Base-by-base conservation (phyloP, 495 filamentous ascomycete genomes). In the Penicillium malachiteum region DNA sequence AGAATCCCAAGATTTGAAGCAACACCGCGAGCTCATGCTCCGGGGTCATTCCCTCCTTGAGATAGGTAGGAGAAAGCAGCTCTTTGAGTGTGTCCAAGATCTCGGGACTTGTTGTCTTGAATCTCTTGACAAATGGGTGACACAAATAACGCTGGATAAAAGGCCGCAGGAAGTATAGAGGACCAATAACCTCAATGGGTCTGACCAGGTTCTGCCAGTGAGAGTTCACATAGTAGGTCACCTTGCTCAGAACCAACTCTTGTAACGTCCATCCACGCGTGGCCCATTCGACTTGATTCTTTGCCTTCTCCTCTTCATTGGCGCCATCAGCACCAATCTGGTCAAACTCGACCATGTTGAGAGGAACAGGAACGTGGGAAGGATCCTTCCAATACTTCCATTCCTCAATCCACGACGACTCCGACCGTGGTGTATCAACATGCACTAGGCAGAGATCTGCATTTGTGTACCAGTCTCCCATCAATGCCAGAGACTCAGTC, bases 401-500 rank as follows among this genome's bases (percentile, higher is more conserved):
- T 37, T 70, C 67, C 42, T 50, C 26, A 34, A 63, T 49, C 41
- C 62, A 44, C 16, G 61, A 57, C 10, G 50, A 47, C 52, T 67
- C 58, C 6, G 32, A 30, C 12, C 56, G 52, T 5, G 50, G 47
- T 2, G 69, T 74, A 57, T 78, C 74, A 6, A 81, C 56, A 46
- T 79, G 75, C 17, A 78, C 77, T 33, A 78, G 57, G 37, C 72
- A 76, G 53, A 76, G 75, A 32, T 76, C 75, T 17, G 77, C 74
- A 48, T 73, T 69, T 3, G 66, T 68, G 58, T 81, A 79, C 77
- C 77, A 81, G 33, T 77, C 72, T 9, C 73, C 75, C 76, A 79
- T 79, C 33, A 71, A 67, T 8, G 76, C 71, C 41, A 79, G 57
- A 10, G 75, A 73, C 54, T 73, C 69, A 14, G 65, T 67, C 14